These are phyloP conservation scores for Prunus mume DNA, from an alignment of 306 rosid species.

Conservation along the genomic window DNA sequence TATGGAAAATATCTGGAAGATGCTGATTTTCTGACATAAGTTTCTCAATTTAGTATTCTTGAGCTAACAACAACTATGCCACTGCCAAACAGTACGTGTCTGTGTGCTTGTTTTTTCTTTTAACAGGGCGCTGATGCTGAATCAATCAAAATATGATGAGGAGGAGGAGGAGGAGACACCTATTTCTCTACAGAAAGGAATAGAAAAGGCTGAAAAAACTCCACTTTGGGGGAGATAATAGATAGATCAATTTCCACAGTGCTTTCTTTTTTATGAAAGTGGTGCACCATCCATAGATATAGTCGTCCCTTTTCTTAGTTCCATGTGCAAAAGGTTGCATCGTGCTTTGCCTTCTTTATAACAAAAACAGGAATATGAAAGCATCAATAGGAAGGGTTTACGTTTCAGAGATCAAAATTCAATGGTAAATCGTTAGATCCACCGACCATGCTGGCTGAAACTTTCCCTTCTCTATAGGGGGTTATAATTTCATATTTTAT, in stretches of 20 bases:
- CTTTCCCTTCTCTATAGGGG: not conserved
- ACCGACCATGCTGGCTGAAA: not conserved
- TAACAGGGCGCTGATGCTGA: no score
- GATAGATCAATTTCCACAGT: not conserved
- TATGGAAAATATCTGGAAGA: not conserved
- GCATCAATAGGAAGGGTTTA: no score
- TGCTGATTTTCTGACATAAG: not conserved
- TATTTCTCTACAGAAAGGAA: not conserved
- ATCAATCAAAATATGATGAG: no score
- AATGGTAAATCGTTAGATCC: not conserved
- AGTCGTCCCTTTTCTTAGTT: not conserved
- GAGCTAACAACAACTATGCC: no score
- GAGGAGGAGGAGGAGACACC: not conserved
- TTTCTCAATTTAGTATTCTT: not conserved
- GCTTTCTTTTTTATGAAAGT: not conserved
- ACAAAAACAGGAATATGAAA: not conserved
- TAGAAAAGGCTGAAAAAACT: not conserved
- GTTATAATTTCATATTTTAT: not conserved
- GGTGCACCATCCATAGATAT: not conserved
- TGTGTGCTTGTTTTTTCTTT: no score
- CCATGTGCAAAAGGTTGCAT: slow-evolving; percentile 6
- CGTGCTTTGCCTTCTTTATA: not conserved
- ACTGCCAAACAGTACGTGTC: no score
- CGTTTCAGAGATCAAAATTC: not conserved
- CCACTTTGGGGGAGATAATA: not conserved